Evolutionary conservation across 2,329 filamentous ascomycete species (phyloP), one percentile per base, ranked within the genome.

Genomic region (Hymenoscyphus scutula): DNA sequence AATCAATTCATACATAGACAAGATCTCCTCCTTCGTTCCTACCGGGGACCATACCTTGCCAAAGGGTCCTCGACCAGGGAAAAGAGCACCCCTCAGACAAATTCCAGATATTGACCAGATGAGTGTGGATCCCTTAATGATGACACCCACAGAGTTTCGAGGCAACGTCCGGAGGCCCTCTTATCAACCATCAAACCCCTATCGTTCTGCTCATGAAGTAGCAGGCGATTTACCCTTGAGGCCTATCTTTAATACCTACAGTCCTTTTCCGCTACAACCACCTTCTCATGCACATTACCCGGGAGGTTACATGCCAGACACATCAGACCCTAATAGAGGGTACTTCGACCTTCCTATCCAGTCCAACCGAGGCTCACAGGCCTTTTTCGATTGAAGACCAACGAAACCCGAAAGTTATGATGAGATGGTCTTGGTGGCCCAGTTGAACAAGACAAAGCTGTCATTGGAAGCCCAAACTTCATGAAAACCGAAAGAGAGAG

Each of bases 121-220:
- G 64, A 71, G 71, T 27, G 57, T 71, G 5, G 72, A 73, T 62
- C 71, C 71, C 17, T 59, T 72, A 1, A 70, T 71, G 61, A 72
- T 73, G 63, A 67, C 38, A 1, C 41, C 59, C 2, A 70, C 70
- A 2, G 58, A 66, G 41, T 60, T 61, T 23, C 56, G 65, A 15
- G 55, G 63, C 17, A 70, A 61, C 34, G 55, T 66, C 17, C 65
- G 64, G 8, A 59, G 63, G 2, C 61, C 63, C 17, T 66, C 62
- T 29, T 56, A 60, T 10, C 59, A 62, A 15, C 64, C 65, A 15
- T 58, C 60, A 13, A 53, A 41, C 34, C 58, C 65, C 27, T 66
- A 48, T 17, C 10, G 58, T 51, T 61, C 64, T 23, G 59, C 61
- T n/a, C 61, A 67, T 45, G 70, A 68, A 58, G 58, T 65, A 7